phyloP scores from a whole-genome alignment of 148 eudicot species.

The Arbutus unedo region DNA sequence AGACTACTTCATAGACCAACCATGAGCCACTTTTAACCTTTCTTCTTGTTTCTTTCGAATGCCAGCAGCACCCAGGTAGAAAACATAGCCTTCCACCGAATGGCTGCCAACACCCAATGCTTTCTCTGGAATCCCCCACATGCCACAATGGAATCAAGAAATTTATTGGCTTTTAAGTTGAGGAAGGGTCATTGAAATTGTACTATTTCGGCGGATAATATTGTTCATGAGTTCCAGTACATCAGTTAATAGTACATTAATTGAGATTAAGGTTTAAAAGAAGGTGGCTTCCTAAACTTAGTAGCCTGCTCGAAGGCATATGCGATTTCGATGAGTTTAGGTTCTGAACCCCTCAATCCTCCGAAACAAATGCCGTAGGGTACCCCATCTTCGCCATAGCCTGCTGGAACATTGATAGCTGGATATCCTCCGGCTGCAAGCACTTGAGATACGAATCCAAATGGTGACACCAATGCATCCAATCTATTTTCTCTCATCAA shows the following conservation, averaged over 20 bases:
- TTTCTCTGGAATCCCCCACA: too few relatives aligned
- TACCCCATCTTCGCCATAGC: not conserved
- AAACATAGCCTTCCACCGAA: too few relatives aligned
- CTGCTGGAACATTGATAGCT: constrained; percentile 11
- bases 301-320: constrained; percentile 15
- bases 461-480: constrained; percentile 13
- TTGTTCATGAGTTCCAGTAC: not conserved
- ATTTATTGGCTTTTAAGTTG: not conserved
- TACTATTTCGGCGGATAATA: not conserved
- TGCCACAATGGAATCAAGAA: not conserved
- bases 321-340: constrained; percentile 19
- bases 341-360: constrained; percentile 17
- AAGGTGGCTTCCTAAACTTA: constrained; percentile 16
- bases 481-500: constrained; percentile 12
- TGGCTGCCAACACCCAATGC: too few relatives aligned
- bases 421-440: constrained; percentile 17
- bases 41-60: too few relatives aligned
- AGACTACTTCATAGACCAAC: too few relatives aligned
- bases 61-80: too few relatives aligned
- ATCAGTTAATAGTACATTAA: not conserved
- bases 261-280: not conserved
- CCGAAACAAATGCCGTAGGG: constrained; percentile 12
- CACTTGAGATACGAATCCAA: not conserved
- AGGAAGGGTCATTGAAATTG: not conserved
- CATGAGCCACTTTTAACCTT: too few relatives aligned